Conservation (phyloP, 148 eudicot species). For the Linanthus parryae region DNA sequence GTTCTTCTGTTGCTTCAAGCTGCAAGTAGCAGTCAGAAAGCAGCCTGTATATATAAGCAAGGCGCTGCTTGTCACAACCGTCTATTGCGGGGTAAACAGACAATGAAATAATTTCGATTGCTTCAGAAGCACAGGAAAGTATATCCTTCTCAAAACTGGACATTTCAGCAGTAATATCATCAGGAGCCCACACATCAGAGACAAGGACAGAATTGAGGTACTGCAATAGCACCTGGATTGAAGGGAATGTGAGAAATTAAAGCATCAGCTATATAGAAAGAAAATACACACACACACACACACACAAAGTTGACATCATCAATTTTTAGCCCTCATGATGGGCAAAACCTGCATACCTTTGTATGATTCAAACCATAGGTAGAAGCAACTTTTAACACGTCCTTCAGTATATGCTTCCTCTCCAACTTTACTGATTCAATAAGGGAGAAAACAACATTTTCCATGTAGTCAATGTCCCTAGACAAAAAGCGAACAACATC, state of each 20-base stretch:
- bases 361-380: constrained; percentile 60
- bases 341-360: constrained; percentile 42
- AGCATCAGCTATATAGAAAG: constrained; percentile 1
- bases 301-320: background rate
- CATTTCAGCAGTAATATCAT: constrained; percentile 65
- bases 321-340: background rate
- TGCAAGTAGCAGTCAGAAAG: constrained; percentile 77
- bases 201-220: constrained; percentile 60
- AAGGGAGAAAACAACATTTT: constrained; percentile 51
- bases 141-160: constrained; percentile 50
- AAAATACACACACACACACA: background rate
- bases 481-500: constrained; percentile 73
- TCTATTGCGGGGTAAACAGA: constrained; percentile 64
- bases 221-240: constrained; percentile 60
- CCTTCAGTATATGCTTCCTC: constrained; percentile 76
- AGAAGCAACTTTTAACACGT: constrained; percentile 51
- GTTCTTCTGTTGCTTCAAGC: constrained; percentile 33
- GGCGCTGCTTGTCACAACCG: constrained; percentile 67
- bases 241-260: constrained; percentile 5
- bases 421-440: constrained; percentile 70
- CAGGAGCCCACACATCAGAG: constrained; percentile 74
- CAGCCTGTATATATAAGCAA: constrained; percentile 56
- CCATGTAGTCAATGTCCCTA: constrained; percentile 62
- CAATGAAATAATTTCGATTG: constrained; percentile 41
- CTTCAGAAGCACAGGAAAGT: constrained; percentile 52